Percentiles rank a stretch among this genome's conserved stretches.
These are phyloP conservation scores for Echium plantagineum DNA, from an alignment of 257 asterid genomes.

Conservation along the genomic window DNA sequence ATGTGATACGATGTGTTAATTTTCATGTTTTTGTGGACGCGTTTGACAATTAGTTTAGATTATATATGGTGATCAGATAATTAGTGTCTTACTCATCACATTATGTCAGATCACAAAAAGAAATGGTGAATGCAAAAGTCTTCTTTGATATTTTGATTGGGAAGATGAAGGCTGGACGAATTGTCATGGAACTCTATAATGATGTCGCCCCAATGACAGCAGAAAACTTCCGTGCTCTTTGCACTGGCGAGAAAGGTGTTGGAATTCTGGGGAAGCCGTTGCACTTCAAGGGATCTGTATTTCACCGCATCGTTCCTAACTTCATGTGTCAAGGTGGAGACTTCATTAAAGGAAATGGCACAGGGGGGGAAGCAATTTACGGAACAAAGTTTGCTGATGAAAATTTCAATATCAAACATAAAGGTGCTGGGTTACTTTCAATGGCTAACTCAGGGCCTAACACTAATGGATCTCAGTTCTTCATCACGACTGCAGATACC, in stretches of 20 bases:
- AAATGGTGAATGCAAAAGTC: slow-evolving; percentile 61
- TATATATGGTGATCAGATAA: neutral
- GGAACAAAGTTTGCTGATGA: slow-evolving; percentile 53
- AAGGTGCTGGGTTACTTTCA: slow-evolving; percentile 42
- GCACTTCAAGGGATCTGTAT: slow-evolving; percentile 67
- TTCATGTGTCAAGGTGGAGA: slow-evolving; percentile 91
- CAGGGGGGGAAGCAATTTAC: slow-evolving; percentile 68
- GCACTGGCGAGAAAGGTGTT: slow-evolving; percentile 68
- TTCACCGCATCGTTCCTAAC: slow-evolving; percentile 56
- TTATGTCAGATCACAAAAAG: neutral
- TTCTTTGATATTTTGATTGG: slow-evolving; percentile 71
- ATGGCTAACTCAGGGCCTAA: slow-evolving; percentile 65
- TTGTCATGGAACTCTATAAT: slow-evolving; percentile 55
- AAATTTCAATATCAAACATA: slow-evolving; percentile 43
- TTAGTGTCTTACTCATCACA: neutral
- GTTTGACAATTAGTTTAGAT: neutral
- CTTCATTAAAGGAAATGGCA: slow-evolving; percentile 57
- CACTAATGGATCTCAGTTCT: slow-evolving; percentile 76
- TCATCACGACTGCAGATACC: slow-evolving; percentile 40
- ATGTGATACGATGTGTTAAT: neutral
- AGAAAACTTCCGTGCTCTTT: slow-evolving; percentile 61
- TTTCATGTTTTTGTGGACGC: no score
- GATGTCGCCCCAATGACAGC: slow-evolving; percentile 61
- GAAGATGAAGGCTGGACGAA: slow-evolving; percentile 43
- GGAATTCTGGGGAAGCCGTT: slow-evolving; percentile 48